These are phyloP conservation scores for Colletotrichum sp. DNA, from an alignment of 2,329 filamentous ascomycete genomes.

Conservation along the genomic window DNA sequence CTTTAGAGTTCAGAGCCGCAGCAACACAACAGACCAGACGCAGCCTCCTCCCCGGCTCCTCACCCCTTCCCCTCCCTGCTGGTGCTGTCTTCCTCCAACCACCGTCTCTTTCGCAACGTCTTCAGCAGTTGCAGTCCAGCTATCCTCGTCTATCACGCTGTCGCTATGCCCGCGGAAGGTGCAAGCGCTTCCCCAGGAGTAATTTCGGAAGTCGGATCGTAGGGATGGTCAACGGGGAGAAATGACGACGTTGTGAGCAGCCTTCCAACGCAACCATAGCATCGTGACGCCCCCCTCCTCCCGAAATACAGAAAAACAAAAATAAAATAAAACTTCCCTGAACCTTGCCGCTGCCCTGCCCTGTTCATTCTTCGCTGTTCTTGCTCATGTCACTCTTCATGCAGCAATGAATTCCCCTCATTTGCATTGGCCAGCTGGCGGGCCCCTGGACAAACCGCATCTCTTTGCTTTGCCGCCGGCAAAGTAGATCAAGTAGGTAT, in stretches of 20 bases:
- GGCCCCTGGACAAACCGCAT: neutral
- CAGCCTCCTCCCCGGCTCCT: neutral
- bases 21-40: neutral
- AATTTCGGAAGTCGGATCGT: conserved; percentile 17
- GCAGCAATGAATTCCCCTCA: neutral
- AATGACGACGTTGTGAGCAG: conserved; percentile 5
- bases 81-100: neutral
- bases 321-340: neutral
- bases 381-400: neutral
- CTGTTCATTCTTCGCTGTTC: neutral
- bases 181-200: conserved; percentile 13
- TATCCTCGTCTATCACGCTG: neutral
- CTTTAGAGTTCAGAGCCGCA: conserved; percentile 18
- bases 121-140: neutral
- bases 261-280: neutral
- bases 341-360: neutral
- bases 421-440: neutral
- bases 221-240: neutral
- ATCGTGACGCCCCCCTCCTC: neutral
- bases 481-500: neutral
- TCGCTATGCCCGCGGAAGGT: conserved; percentile 6
- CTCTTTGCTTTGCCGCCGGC: conserved; percentile 8
- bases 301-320: neutral
- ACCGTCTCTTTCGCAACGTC: neutral
- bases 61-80: neutral